These are phyloP conservation scores for Wakefieldia striispora DNA, from an alignment of 768 basidiomycete genomes.

Conservation along the genomic window DNA sequence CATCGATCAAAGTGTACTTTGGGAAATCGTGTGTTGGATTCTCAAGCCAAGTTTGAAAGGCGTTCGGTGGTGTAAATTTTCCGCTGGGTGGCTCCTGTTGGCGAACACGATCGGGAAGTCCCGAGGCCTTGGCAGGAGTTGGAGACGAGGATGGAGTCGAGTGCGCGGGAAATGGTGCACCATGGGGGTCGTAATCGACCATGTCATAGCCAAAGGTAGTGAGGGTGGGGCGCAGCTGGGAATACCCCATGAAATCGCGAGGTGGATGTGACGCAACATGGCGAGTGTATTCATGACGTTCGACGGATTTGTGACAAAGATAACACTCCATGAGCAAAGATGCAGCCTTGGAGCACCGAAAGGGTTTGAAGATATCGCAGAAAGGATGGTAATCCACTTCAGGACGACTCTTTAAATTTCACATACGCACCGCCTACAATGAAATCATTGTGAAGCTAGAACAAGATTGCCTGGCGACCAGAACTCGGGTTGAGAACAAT, in stretches of 20 bases:
- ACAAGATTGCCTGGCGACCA: neutral
- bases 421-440: no score
- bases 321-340: slow-evolving; percentile 13
- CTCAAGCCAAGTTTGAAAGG: slow-evolving; percentile 15
- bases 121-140: neutral
- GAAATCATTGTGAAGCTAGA: no score
- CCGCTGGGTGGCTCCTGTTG: neutral
- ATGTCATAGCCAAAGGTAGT: neutral
- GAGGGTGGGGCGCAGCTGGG: neutral
- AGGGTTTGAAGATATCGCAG: neutral
- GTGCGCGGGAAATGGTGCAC: neutral
- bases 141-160: neutral
- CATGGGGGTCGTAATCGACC: neutral
- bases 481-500: no score
- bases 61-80: slow-evolving; percentile 1
- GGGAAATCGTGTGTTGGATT: neutral
- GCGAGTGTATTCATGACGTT: slow-evolving; percentile 8
- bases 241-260: neutral
- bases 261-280: slow-evolving; percentile 12
- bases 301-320: slow-evolving; percentile 13
- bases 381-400: neutral
- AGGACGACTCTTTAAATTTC: neutral
- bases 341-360: no score
- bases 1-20: slow-evolving; percentile 22
- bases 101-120: neutral